Evolutionary conservation across 139 green algal genomes (phyloP).

Genomic region (Limnomonas spitsbergensis): DNA sequence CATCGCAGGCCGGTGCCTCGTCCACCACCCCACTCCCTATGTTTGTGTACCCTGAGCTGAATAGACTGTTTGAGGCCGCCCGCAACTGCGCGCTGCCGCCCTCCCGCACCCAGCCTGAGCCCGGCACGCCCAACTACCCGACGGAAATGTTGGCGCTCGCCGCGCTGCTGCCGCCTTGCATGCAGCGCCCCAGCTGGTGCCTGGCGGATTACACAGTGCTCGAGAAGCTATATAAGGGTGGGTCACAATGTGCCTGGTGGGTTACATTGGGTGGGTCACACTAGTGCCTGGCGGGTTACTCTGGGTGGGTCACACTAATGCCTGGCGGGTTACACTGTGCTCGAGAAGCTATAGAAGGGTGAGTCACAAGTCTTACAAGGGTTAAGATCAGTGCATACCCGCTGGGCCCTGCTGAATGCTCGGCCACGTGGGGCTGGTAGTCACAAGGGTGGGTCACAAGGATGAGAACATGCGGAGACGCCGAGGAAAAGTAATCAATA

Average conservation of each 20-base stretch:
- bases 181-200: slow-evolving; percentile 51
- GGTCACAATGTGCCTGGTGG: no score
- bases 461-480: no score
- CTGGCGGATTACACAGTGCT: slow-evolving; percentile 46
- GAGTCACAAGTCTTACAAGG: no score
- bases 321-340: slow-evolving; percentile 43
- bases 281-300: no score
- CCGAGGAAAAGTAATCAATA: no score
- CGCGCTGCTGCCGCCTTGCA: slow-evolving; percentile 35
- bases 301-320: no score
- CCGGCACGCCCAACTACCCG: slow-evolving; percentile 17
- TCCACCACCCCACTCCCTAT: not conserved
- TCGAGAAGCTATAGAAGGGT: slow-evolving; percentile 51
- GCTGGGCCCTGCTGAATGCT: no score
- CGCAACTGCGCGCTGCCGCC: not conserved
- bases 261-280: no score
- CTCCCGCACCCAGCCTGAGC: not conserved
- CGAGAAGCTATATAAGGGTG: slow-evolving; percentile 40
- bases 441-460: no score
- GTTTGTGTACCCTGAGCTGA: slow-evolving; percentile 5
- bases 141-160: slow-evolving; percentile 11
- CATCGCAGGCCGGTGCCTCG: no score
- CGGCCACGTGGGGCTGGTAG: no score
- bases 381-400: no score
- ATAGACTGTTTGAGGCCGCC: not conserved